Conservation (phyloP, 371 early-diverging fungal genomes). For the Mortierella sp. region DNA sequence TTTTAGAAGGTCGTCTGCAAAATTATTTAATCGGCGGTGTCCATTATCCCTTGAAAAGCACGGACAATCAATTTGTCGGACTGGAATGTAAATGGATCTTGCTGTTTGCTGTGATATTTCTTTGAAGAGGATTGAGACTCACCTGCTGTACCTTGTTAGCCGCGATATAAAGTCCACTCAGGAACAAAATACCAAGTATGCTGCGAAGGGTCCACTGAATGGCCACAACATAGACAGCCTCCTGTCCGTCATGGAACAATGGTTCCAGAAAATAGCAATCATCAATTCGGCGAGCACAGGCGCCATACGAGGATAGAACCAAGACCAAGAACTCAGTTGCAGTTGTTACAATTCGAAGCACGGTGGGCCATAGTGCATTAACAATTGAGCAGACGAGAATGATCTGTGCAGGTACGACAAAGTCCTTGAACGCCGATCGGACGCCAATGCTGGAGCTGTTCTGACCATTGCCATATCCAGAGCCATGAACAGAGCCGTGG, state of each 20-base stretch:
- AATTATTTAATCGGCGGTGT: background rate
- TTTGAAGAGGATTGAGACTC: background rate
- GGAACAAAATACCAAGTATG: slow-evolving; percentile 20
- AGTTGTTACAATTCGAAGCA: slow-evolving; percentile 30
- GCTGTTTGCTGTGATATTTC: background rate
- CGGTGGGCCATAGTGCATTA: slow-evolving; percentile 48
- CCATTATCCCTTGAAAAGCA: background rate
- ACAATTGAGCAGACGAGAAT: slow-evolving; percentile 52
- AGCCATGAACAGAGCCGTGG: slow-evolving; percentile 28
- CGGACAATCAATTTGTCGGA: slow-evolving; percentile 4
- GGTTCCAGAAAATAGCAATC: slow-evolving; percentile 55
- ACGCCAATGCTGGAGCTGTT: slow-evolving; percentile 47
- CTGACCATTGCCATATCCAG: slow-evolving; percentile 24
- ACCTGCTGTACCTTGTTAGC: slow-evolving; percentile 37
- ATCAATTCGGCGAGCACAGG: slow-evolving; percentile 47
- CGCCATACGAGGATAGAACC: slow-evolving; percentile 48
- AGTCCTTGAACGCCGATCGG: slow-evolving; percentile 53
- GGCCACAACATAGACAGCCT: slow-evolving; percentile 38
- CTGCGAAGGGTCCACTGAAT: slow-evolving; percentile 53
- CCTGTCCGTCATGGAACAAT: slow-evolving; percentile 41
- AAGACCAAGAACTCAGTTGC: slow-evolving; percentile 39
- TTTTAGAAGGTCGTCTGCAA: background rate
- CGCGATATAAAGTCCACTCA: slow-evolving; percentile 21
- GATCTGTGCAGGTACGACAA: slow-evolving; percentile 48
- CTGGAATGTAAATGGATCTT: background rate